Percentiles rank a stretch among this genome's conserved stretches.
Conservation (phyloP, 495 filamentous ascomycete genomes). For the Poronia punctata region DNA sequence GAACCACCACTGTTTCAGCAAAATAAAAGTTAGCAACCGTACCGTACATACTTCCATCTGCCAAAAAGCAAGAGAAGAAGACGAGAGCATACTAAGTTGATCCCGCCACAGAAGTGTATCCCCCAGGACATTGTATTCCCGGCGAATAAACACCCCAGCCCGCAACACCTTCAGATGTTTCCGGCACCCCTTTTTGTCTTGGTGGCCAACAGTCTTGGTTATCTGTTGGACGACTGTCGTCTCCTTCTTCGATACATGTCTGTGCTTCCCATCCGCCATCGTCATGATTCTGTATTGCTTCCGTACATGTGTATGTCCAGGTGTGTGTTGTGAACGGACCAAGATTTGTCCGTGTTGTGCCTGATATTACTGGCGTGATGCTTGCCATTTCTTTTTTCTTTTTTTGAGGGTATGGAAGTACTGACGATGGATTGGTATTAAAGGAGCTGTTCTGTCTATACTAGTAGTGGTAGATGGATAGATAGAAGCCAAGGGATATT, state of each 20-base stretch:
- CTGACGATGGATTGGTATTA: no score
- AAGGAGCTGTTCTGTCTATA: no score
- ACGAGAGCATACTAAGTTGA: constrained; percentile 6
- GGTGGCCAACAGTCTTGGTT: constrained; percentile 26
- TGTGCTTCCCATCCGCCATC: constrained; percentile 20
- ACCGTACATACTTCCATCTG: not conserved
- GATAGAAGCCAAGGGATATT: no score
- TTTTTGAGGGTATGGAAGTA: no score
- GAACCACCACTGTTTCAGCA: constrained; percentile 6
- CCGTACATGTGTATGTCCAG: constrained; percentile 5
- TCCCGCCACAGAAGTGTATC: constrained; percentile 21
- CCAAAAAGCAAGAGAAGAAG: not conserved
- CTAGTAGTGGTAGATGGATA: no score
- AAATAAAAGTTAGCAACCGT: not conserved
- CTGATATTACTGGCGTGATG: constrained; percentile 1
- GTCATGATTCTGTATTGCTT: constrained; percentile 8
- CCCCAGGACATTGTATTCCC: constrained; percentile 21
- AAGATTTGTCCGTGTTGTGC: constrained; percentile 1
- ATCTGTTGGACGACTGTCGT: constrained; percentile 9
- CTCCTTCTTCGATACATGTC: constrained; percentile 14
- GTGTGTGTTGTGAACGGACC: constrained; percentile 5
- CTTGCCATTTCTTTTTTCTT: no score
- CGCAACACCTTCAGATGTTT: constrained; percentile 1
- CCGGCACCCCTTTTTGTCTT: constrained; percentile 5
- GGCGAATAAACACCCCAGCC: constrained; percentile 32